Percentiles rank a stretch among this genome's conserved stretches.
Evolutionary conservation across 2,329 filamentous ascomycete species (phyloP).

Genomic region (Cytospora piceae): DNA sequence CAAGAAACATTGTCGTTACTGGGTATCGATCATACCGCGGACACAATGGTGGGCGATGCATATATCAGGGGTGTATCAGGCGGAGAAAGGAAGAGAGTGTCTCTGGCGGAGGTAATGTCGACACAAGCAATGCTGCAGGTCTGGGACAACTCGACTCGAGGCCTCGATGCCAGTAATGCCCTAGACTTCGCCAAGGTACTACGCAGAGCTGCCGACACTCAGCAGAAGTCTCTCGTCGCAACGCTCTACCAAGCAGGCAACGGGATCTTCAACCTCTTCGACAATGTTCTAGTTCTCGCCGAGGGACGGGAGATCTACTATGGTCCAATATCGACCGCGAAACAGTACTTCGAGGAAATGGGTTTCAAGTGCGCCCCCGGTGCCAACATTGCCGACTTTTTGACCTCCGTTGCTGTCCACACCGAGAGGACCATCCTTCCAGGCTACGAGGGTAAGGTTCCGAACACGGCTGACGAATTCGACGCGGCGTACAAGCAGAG

Average conservation of each 20-base stretch:
- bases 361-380: constrained; percentile 66
- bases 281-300: constrained; percentile 71
- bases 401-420: constrained; percentile 58
- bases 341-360: constrained; percentile 65
- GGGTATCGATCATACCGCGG: constrained; percentile 28
- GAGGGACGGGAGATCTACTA: constrained; percentile 69
- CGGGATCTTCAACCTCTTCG: constrained; percentile 70
- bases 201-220: constrained; percentile 64
- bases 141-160: constrained; percentile 70
- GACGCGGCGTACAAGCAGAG: constrained; percentile 49
- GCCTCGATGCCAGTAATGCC: constrained; percentile 60
- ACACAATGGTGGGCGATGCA: constrained; percentile 49
- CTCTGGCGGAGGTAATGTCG: not conserved
- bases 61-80: constrained; percentile 61
- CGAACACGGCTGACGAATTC: constrained; percentile 65
- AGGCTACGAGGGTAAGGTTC: constrained; percentile 60
- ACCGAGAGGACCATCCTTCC: constrained; percentile 63
- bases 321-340: constrained; percentile 60
- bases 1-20: not conserved
- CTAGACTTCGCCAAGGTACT: constrained; percentile 64
- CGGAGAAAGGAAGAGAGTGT: constrained; percentile 51
- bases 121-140: constrained; percentile 40
- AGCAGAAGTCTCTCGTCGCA: constrained; percentile 62
- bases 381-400: constrained; percentile 67
- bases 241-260: constrained; percentile 73